Base-by-base conservation (phyloP, 139 green algal species). In the Chlamydomonas eustigma region DNA sequence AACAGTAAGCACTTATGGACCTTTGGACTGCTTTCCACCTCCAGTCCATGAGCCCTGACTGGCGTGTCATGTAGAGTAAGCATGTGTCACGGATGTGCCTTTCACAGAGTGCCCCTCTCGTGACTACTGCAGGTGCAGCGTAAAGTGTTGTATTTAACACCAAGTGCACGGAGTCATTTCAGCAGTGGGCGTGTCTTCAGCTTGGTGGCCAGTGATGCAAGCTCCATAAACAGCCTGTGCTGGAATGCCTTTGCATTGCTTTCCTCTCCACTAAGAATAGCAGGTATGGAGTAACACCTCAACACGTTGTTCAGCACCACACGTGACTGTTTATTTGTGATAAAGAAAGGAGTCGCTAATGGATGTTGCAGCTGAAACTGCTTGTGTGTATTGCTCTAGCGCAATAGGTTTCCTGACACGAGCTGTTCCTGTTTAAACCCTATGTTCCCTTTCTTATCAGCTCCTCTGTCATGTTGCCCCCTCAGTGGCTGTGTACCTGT, bases 221-320 rank as follows among this genome's bases (percentile, higher is more conserved):
- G 92, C 71, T 81, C 84, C 1, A 32, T 93, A 12, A 67, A 85
- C 68, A 63, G 80, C 32, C 79, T 91, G 51, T 89, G 79, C 72
- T 67, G 79, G 36, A 87, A 82, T 64, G 76, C 82, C 1, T 76
- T 92, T 71, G 80, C 75, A 0, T 50, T 93, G 32, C 79, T 92
- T 22, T 92, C 85, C 0, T 83, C 79, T 2, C 89, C 87, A 0
- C 50, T 91, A 50, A 76, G 89, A 35, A 92, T 93, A 63, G 32
- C 78, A 1, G 76, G 76, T 80, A 37, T 58, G 44, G 44, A 12
- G 44, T 58, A 28, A 18, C 44, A 58, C 12, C 18, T 12, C 44
- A 58, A 28, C 44, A 18, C 44, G 18, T 58, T 18, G 44, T 58
- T 18, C 18, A 58, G n/a, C n/a, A n/a, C n/a, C n/a, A n/a, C n/a